Evolutionary conservation across 768 basidiomycete genomes (phyloP).

Genomic region (Rossbeevera mucosa): DNA sequence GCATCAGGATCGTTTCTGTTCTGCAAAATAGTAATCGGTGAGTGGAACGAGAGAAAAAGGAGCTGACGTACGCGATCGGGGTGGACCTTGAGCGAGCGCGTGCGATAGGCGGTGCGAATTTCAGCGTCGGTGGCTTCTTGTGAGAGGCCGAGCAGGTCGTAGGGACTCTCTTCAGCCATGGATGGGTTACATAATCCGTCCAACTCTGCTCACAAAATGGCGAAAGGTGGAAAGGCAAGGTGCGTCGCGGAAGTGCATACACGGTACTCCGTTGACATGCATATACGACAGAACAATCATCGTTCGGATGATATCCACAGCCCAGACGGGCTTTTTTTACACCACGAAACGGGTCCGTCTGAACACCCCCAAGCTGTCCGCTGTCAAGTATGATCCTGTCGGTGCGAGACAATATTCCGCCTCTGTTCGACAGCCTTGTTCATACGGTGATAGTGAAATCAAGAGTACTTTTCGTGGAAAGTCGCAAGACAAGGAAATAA

Average conservation of each 20-base stretch:
- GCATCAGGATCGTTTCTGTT: conserved; percentile 80
- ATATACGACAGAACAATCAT: conserved; percentile 61
- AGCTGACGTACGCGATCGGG: conserved; percentile 66
- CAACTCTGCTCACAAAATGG: conserved; percentile 37
- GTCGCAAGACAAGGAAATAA: conserved; percentile 65
- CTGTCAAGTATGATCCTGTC: conserved; percentile 88
- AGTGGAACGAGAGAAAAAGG: conserved; percentile 11
- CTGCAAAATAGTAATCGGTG: conserved; percentile 35
- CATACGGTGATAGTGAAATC: conserved; percentile 47
- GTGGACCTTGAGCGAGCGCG: conserved; percentile 79
- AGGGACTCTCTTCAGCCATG: conserved; percentile 57
- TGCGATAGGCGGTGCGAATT: conserved; percentile 74
- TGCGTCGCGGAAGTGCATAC: conserved; percentile 14
- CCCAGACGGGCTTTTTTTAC: conserved; percentile 90
- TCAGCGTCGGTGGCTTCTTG: conserved; percentile 70
- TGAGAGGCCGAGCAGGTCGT: conserved; percentile 61
- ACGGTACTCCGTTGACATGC: not conserved
- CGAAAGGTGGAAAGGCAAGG: conserved; percentile 60
- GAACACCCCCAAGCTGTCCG: conserved; percentile 70
- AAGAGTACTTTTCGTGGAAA: conserved; percentile 75
- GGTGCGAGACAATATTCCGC: conserved; percentile 48
- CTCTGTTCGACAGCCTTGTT: not conserved
- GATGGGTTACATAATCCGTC: conserved; percentile 6
- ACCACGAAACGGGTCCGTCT: conserved; percentile 69
- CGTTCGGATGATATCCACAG: conserved; percentile 84